Base-by-base conservation (phyloP, 2,329 filamentous ascomycete species). In the Stachybotrys elegans region DNA sequence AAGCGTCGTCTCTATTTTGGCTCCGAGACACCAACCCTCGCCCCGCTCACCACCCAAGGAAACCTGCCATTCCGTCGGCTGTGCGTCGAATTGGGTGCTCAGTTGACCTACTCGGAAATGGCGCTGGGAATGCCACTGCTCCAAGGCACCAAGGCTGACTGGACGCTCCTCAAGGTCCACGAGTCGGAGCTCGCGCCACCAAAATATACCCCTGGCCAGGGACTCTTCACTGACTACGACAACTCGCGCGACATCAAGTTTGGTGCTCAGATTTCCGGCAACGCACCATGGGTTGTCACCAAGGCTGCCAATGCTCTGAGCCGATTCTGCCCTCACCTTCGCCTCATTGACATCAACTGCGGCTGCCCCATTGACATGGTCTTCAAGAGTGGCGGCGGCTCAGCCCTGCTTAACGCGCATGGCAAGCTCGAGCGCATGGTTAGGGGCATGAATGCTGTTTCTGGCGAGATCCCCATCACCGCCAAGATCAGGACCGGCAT, bases 41-140 rank as follows among this genome's bases (percentile, higher is more conserved):
- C 93, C 5, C 93, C 93, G 27, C 75, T 98, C 40, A 98, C 93
- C 2, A 98, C 93, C 0, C 93, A 97, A 67, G 93, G 93, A 37
- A 98, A 98, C 57, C 75, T 97, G 39, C 93, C 93, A 1, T 98
- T 95, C 71, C 84, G 93, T 45, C 81, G 93, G 40, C 79, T 98
- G 22, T 96, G 91, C 58, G 84, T 89, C 12, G 86, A 91, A 44
- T 77, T 97, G 20, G 93, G 93, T 27, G 91, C 90, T 22, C 86
- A 96, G 60, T 75, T 95, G 40, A 98, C 93, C 0, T 98, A 95
- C 71, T 97, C 92, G 0, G 93, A 98, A 67, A 98, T 98, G 93
- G 93, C 92, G 4, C 87, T 98, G 78, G 84, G 88, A 22, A 71
- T 95, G 65, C 91, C 92, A 9, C 69, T 98, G 34, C 76, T 98